Percentiles rank a stretch among this genome's conserved stretches.
Conservation (phyloP, 345 rosid species). For the Eucalyptus guilfoylei region DNA sequence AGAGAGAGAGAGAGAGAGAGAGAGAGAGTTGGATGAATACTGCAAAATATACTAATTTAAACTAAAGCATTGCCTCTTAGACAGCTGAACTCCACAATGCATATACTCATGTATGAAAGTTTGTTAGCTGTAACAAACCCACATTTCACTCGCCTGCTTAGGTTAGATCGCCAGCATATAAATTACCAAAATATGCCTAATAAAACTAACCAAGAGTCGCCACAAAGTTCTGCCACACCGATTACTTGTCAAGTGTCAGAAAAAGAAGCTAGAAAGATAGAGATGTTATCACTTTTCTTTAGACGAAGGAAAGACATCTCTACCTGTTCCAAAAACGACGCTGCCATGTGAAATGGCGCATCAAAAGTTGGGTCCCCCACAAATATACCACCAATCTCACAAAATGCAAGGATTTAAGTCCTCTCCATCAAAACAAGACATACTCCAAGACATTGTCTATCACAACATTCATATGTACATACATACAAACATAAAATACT, state of each 20-base stretch:
- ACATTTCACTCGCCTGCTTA: background rate
- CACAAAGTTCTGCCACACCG: background rate
- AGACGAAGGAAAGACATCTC: background rate
- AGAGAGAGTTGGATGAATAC: background rate
- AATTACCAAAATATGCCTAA: background rate
- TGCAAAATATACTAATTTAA: background rate
- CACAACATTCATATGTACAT: background rate
- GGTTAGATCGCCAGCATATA: background rate
- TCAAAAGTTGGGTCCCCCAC: background rate
- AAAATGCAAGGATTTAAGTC: background rate
- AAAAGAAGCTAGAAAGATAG: background rate
- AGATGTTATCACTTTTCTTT: background rate
- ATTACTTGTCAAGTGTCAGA: background rate
- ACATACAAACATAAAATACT: background rate
- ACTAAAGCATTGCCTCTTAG: background rate
- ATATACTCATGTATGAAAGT: background rate
- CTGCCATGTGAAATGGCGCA: background rate
- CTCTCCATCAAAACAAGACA: background rate
- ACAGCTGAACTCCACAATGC: background rate
- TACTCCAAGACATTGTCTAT: background rate
- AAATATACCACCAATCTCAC: background rate
- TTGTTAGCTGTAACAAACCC: background rate
- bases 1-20: background rate
- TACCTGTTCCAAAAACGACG: background rate
- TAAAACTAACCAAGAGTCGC: background rate